A percentile compares a stretch with the other conserved stretches of the same genome.
phyloP scores from a whole-genome alignment of 140 eudicot species.

The Cichorium intybus region DNA sequence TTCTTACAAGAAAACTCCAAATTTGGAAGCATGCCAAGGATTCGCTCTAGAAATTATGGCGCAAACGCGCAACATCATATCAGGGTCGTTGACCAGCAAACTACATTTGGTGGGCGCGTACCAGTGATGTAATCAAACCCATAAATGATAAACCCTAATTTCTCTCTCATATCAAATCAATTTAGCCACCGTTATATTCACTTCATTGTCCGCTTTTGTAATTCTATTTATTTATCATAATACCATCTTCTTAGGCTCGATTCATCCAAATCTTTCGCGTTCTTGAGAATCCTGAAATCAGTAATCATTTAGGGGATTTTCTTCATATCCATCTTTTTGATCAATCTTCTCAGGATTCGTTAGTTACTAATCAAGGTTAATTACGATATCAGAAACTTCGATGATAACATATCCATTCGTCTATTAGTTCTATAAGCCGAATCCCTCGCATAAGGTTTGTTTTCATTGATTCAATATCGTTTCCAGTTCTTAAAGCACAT shows the following conservation, averaged over 20 bases:
- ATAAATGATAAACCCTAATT: conserved; percentile 26
- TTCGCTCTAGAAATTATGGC: conserved; percentile 19
- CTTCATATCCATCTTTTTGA: neutral
- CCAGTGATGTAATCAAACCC: conserved; percentile 5
- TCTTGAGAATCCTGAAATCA: neutral
- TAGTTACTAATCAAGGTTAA: neutral
- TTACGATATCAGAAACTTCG: conserved; percentile 5
- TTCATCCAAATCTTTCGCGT: neutral
- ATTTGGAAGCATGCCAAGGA: too few relatives aligned
- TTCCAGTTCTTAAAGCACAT: conserved; percentile 7
- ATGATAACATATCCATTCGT: neutral
- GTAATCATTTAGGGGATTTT: neutral
- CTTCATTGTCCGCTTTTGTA: neutral
- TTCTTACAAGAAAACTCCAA: conserved; percentile 6
- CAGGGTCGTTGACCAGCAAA: conserved; percentile 18
- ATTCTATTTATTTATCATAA: neutral
- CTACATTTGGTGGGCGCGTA: conserved; percentile 3
- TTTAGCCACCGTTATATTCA: conserved; percentile 18
- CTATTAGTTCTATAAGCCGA: conserved; percentile 7
- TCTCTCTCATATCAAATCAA: conserved; percentile 9
- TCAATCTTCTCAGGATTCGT: neutral
- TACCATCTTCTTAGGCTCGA: neutral
- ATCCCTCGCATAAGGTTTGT: conserved; percentile 16
- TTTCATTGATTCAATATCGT: conserved; percentile 4
- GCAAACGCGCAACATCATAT: conserved; percentile 1